Evolutionary conservation across 169 alveolate genomes (phyloP), one percentile per base, ranked within the genome.

Genomic region (Plasmodium gonderi): DNA sequence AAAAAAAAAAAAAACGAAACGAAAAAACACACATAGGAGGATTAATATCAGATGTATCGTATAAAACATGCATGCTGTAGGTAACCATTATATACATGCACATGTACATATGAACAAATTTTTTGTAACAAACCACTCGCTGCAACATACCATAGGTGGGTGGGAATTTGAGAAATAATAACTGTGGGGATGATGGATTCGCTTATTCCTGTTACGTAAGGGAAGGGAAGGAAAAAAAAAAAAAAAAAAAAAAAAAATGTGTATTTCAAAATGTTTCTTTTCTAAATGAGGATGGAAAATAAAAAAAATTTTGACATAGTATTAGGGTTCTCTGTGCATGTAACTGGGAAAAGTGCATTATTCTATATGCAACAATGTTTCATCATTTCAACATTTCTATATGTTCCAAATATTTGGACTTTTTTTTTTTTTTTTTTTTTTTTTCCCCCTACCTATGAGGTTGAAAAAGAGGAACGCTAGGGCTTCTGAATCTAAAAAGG

Each of bases 111-210:
- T 31, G 49, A 69, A 31, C 29, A n/a, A 14, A 8, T 69, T 3
- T n/a, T n/a, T 12, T n/a, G 44, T 14, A 80, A 1, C 9, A 38
- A 80, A 17, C 0, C 49, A 8, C 64, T n/a, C 20, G 31, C n/a
- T 40, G 29, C 12, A 64, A 14, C 87, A 44, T 31, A 87, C 93
- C 93, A 87, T 44, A 87, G 42, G 29, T 87, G 93, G 12, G 93
- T 87, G 36, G 93, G 93, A 33, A 87, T 87, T 47, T 87, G 93
- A n/a, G 93, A 87, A 75, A 75, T 87, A 29, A 87, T 76, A 42
- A 87, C 93, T 12, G 93, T 87, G 49, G 93, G 93, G 45, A 87
- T 87, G 79, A 87, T 76, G 20, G 93, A 87, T 49, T 87, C 85
- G 44, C 93, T 87, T 54, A 87, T 75, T n/a, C 93, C 93, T 87